Percentiles rank a stretch among this genome's conserved stretches.
Evolutionary conservation across 257 asterid species (phyloP).

Genomic region (Vinca minor): DNA sequence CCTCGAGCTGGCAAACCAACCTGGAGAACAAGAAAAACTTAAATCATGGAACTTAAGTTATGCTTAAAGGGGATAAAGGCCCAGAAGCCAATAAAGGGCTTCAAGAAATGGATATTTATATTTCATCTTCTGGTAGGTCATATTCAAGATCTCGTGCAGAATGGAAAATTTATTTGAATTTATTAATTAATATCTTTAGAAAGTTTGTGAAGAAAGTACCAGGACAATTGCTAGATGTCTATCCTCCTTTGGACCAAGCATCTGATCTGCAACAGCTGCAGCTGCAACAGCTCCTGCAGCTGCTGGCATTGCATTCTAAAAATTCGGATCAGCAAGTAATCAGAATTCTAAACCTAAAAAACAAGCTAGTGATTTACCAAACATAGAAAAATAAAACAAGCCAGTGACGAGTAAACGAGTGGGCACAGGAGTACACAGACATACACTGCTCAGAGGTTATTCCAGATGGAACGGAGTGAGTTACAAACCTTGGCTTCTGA

Average conservation of each 20-base stretch:
- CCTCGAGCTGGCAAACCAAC: conserved; percentile 99
- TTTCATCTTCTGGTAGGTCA: no score
- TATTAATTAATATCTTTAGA: no score
- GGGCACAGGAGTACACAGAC: background rate
- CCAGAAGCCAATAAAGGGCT: no score
- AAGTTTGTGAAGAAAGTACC: conserved; percentile 37
- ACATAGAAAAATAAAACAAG: no score
- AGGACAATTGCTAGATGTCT: conserved; percentile 86
- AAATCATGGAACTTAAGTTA: background rate
- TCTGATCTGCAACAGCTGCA: conserved; percentile 97
- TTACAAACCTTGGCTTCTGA: conserved; percentile 71
- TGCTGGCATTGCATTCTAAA: conserved; percentile 92
- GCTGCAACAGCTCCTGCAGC: conserved; percentile 99
- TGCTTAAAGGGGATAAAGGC: no score
- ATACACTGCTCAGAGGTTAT: background rate
- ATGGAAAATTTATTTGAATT: no score
- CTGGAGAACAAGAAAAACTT: conserved; percentile 29
- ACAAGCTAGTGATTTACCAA: background rate
- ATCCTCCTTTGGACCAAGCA: conserved; percentile 99
- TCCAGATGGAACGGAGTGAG: background rate
- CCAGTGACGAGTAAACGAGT: no score
- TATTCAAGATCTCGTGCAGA: no score
- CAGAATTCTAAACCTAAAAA: conserved; percentile 19
- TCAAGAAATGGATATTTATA: no score
- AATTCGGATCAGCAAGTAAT: conserved; percentile 20